Conservation (phyloP, 352 stramenopile species). For the Globisporangium emineosum region DNA sequence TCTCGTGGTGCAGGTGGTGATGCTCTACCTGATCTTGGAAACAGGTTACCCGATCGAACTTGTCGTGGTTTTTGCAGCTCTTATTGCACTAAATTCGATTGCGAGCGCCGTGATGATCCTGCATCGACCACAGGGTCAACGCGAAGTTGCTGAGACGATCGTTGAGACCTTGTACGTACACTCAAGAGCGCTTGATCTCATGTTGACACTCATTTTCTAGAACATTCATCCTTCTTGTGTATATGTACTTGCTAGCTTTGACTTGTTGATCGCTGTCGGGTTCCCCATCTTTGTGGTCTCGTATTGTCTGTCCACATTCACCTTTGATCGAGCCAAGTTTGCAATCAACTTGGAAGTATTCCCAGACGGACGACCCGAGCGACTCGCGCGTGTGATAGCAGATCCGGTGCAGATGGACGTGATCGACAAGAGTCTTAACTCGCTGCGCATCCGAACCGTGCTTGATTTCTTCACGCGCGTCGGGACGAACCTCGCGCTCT, state of each 20-base stretch:
- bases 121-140: not conserved
- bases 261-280: not conserved
- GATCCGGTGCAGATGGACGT: not conserved
- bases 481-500: conserved; percentile 8
- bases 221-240: not conserved
- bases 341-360: not conserved
- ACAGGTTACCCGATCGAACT: not conserved
- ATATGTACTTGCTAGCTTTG: not conserved
- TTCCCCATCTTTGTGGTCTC: not conserved
- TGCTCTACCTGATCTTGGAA: not conserved
- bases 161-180: not conserved
- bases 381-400: not conserved
- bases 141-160: not conserved
- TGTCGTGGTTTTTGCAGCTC: not conserved
- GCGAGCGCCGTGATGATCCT: not conserved
- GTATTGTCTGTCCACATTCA: not conserved
- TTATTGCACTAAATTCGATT: not conserved
- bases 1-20: not conserved
- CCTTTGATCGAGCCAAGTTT: not conserved
- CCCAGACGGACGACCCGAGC: not conserved
- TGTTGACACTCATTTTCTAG: not conserved
- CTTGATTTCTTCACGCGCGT: not conserved
- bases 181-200: not conserved
- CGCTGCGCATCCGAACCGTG: not conserved
- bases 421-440: not conserved